These are phyloP conservation scores for Thymus mandschuricus DNA, from an alignment of 257 asterid genomes.

Conservation along the genomic window DNA sequence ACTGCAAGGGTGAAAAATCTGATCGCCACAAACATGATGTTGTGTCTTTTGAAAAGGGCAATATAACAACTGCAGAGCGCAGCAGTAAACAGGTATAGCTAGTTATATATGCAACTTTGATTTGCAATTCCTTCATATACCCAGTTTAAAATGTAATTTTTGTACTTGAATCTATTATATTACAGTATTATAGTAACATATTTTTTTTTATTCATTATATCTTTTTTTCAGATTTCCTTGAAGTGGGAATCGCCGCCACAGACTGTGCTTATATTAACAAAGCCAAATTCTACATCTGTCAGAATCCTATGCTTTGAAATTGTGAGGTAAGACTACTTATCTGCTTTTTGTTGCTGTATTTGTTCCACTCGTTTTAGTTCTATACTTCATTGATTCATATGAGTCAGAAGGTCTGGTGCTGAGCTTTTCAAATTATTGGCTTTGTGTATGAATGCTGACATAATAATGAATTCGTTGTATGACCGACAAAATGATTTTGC, in stretches of 20 bases:
- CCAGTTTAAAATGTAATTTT: neutral
- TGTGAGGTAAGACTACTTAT: slow-evolving; percentile 64
- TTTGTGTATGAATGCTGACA: neutral
- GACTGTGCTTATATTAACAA: slow-evolving; percentile 81
- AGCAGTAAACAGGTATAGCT: slow-evolving; percentile 85
- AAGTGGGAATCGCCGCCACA: slow-evolving; percentile 93
- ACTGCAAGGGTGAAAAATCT: slow-evolving; percentile 88
- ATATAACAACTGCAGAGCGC: slow-evolving; percentile 93
- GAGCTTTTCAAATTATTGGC: neutral
- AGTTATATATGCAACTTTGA: slow-evolving; percentile 20
- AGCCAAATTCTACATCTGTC: slow-evolving; percentile 84
- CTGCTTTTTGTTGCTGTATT: slow-evolving; percentile 43
- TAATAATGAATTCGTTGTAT: neutral
- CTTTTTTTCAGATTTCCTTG: slow-evolving; percentile 69
- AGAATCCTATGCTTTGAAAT: slow-evolving; percentile 67
- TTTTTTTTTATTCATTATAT: slow-evolving; percentile 13
- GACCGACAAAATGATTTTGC: neutral
- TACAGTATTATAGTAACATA: neutral
- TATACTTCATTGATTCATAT: neutral
- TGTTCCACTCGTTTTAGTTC: neutral
- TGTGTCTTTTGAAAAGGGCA: slow-evolving; percentile 94
- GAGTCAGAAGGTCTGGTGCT: neutral
- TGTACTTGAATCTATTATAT: neutral
- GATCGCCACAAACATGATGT: slow-evolving; percentile 91
- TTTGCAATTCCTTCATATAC: slow-evolving; percentile 14